Evolutionary conservation across 1,284 basidiomycete species (phyloP).

Genomic region (Agaricales sp.): DNA sequence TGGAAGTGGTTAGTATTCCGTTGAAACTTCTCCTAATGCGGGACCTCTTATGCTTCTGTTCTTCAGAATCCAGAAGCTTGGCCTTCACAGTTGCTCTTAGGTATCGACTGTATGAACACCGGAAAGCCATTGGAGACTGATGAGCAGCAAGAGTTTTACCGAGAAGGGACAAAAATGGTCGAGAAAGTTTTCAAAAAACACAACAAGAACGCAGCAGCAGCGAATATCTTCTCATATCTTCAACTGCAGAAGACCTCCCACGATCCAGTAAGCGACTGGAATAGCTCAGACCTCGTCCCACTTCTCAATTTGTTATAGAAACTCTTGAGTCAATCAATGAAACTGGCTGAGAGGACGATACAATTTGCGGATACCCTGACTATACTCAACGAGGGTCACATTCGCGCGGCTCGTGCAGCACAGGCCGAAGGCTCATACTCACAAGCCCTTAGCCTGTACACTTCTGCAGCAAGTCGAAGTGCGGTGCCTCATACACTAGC

Average conservation of each 20-base stretch:
- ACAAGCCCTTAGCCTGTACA: constrained; percentile 68
- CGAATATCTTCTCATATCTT: constrained; percentile 68
- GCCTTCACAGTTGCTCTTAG: constrained; percentile 72
- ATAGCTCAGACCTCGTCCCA: constrained; percentile 9
- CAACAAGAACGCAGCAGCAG: constrained; percentile 65
- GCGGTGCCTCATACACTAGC: no score
- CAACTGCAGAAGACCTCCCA: constrained; percentile 60
- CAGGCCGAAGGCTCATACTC: constrained; percentile 54
- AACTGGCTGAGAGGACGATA: constrained; percentile 85
- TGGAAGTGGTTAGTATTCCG: constrained; percentile 60
- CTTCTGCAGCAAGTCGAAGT: constrained; percentile 67
- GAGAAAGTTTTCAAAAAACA: constrained; percentile 70
- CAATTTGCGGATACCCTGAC: constrained; percentile 86
- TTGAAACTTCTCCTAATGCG: no score
- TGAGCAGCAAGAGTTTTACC: constrained; percentile 45
- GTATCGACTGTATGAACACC: constrained; percentile 72
- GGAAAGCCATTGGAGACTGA: constrained; percentile 55
- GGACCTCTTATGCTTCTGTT: no score
- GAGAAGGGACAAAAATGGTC: constrained; percentile 56
- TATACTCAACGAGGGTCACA: constrained; percentile 68
- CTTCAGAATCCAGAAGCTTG: constrained; percentile 66
- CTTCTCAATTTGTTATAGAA: background rate
- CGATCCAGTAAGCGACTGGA: constrained; percentile 40
- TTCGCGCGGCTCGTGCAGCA: constrained; percentile 69
- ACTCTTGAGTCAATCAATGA: constrained; percentile 29